Conservation (phyloP, 352 stramenopile species). For the Phytophthora sansomeana region DNA sequence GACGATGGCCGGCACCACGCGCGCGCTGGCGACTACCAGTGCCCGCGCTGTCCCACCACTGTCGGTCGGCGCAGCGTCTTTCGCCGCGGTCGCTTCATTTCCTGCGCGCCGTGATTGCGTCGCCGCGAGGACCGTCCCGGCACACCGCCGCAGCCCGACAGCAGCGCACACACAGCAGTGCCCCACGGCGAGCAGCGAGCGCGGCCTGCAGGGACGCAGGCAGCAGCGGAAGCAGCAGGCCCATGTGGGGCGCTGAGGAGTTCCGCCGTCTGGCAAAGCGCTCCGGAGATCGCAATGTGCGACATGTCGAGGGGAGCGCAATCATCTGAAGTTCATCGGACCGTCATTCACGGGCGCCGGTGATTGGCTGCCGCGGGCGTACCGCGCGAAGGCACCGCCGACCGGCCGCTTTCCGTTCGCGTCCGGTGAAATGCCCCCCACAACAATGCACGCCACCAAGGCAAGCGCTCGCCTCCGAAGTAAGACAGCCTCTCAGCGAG, state of each 20-base stretch:
- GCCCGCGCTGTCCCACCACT: constrained; percentile 26
- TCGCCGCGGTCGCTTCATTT: constrained; percentile 3
- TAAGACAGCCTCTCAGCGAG: background rate
- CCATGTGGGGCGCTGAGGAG: background rate
- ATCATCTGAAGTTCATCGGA: constrained; percentile 9
- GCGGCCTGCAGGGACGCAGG: too few relatives aligned
- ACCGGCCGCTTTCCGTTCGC: background rate
- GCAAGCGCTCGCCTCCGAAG: too few relatives aligned
- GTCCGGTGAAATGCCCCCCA: constrained; percentile 20
- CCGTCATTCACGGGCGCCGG: constrained; percentile 17
- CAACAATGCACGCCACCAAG: background rate
- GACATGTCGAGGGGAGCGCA: constrained; percentile 22
- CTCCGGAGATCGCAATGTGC: background rate
- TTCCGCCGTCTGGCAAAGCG: background rate
- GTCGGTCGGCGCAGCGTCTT: constrained; percentile 12
- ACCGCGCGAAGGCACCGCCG: constrained; percentile 31
- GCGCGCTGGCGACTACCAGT: constrained; percentile 27
- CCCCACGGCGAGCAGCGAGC: background rate
- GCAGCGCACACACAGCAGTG: background rate
- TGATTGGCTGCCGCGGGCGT: constrained; percentile 11
- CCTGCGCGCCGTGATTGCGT: constrained; percentile 8
- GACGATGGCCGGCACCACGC: constrained; percentile 25
- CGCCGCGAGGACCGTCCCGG: background rate
- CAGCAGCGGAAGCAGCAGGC: too few relatives aligned
- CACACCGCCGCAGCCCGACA: background rate